Percentiles rank a stretch among this genome's conserved stretches.
These are phyloP conservation scores for Sideroxylon spinosum DNA, from an alignment of 179 eudicot genomes.

Conservation along the genomic window DNA sequence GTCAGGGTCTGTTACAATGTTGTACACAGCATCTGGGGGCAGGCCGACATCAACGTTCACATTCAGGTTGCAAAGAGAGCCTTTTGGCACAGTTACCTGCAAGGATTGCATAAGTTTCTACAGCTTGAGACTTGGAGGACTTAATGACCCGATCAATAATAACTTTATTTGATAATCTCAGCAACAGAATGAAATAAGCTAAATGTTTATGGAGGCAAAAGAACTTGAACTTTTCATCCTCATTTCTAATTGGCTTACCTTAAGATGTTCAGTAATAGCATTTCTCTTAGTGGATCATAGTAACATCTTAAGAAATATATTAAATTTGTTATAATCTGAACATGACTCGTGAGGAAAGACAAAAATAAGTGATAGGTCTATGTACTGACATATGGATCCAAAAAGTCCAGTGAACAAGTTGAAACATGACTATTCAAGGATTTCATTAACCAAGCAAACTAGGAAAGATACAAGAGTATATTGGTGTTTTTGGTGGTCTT, in stretches of 20 bases:
- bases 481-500: not conserved
- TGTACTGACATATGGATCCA: not conserved
- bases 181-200: not conserved
- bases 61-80: constrained; percentile 80
- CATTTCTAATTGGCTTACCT: not conserved
- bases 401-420: not conserved
- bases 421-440: not conserved
- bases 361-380: not conserved
- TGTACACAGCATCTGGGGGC: constrained; percentile 93
- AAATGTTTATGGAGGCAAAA: not conserved
- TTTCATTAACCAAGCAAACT: not conserved
- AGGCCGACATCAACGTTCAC: constrained; percentile 67
- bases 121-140: not conserved
- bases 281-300: not conserved
- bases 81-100: constrained; percentile 94
- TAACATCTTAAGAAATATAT: not conserved
- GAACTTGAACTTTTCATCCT: not conserved
- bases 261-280: not conserved
- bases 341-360: not conserved
- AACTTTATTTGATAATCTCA: not conserved
- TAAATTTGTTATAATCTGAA: not conserved
- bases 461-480: not conserved
- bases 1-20: constrained; percentile 92
- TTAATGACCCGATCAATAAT: not conserved
- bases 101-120: constrained; percentile 17